Evolutionary conservation across 202 grass and related monocot species (phyloP), one percentile per base, ranked within the genome.

Genomic region (Hordeum pubiflorum): DNA sequence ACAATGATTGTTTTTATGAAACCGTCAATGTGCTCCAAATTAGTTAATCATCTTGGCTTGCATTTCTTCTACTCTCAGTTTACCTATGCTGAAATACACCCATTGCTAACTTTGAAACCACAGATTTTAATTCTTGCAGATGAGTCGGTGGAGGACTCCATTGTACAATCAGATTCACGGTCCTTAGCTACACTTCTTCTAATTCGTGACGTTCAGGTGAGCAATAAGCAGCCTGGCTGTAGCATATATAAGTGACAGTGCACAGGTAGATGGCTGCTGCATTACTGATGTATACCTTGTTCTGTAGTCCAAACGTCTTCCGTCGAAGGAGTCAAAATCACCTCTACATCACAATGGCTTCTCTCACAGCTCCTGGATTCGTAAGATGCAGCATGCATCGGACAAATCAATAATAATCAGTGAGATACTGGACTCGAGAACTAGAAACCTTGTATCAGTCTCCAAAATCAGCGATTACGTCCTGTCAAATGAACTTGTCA

Each of bases 121-220:
- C 85, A 98, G 92, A 97, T 97, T 87, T 91, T 97, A 87, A 97
- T 97, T 86, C 89, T 98, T 71, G 95, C 95, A 87, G 95, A 98
- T 83, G 95, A 98, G 77, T 98, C 95, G 12, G 86, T 94, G 34
- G 92, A 98, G 85, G 95, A 98, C 69, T 98, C 95, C 41, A 88
- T 98, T 11, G 95, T 91, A 66, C 89, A 97, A 63, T 97, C 90
- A 40, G 95, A 98, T 89, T 98, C 95, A 52, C 90, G 92, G 27
- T 98, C 92, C 59, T 88, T 98, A 73, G 95, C 93, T 82, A 91
- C 90, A 58, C 82, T 93, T 85, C 95, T 98, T 83, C 88, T 94
- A 74, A 98, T 98, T 82, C 91, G 92, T 62, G 95, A 98, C 60
- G 84, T 98, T 82, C 92, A 98, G 88, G 95, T 97, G 80, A 73